phyloP scores from a whole-genome alignment of 2,329 filamentous ascomycete genomes.

The Grosmannia huntii region DNA sequence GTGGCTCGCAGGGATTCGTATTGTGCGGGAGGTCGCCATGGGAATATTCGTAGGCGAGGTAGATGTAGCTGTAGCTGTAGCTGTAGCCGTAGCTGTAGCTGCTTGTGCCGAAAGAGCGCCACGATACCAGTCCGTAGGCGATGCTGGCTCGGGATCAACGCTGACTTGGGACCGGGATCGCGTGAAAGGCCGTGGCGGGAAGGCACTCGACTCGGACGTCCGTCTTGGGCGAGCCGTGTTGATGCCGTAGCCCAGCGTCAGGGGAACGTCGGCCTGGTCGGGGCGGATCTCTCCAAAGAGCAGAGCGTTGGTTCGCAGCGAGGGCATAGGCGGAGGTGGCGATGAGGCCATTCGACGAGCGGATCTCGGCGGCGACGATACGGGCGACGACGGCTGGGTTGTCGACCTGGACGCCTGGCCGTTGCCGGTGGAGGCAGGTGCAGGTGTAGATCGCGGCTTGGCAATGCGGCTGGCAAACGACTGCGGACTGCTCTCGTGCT shows the following conservation, averaged over 20 bases:
- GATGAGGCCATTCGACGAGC: constrained; percentile 11
- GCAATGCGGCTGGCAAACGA: constrained; percentile 37
- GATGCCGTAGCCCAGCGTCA: constrained; percentile 49
- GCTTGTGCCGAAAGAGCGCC: constrained; percentile 12
- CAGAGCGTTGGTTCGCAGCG: constrained; percentile 30
- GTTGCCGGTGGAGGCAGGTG: constrained; percentile 20
- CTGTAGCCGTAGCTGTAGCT: background rate
- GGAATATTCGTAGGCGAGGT: background rate
- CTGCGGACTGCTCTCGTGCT: constrained; percentile 6
- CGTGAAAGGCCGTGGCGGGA: constrained; percentile 29
- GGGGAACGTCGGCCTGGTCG: constrained; percentile 35
- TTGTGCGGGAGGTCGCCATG: background rate
- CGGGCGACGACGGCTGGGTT: constrained; percentile 26
- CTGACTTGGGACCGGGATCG: constrained; percentile 43
- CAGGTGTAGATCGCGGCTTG: constrained; percentile 25
- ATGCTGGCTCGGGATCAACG: constrained; percentile 44
- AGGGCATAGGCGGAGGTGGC: constrained; percentile 23
- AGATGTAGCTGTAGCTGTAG: background rate
- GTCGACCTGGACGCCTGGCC: constrained; percentile 29
- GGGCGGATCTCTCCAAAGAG: constrained; percentile 65
- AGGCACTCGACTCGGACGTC: constrained; percentile 59
- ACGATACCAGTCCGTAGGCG: constrained; percentile 55
- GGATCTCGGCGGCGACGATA: constrained; percentile 13
- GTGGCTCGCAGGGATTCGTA: constrained; percentile 18
- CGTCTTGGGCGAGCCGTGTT: constrained; percentile 36